These are phyloP conservation scores for Gossypium davidsonii DNA, from an alignment of 441 rosid genomes.

Conservation along the genomic window DNA sequence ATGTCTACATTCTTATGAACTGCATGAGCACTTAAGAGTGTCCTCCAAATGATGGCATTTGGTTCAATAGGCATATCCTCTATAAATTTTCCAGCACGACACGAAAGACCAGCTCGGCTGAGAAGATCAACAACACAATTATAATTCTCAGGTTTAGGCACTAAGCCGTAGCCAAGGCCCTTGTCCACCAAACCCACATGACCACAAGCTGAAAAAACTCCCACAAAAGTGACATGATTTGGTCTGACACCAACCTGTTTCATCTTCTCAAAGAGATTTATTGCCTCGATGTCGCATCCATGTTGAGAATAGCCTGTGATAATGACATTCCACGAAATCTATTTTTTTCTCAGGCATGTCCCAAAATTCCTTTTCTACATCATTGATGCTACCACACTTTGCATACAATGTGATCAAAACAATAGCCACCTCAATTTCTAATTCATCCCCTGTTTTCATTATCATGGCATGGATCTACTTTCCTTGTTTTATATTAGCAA, in stretches of 20 bases:
- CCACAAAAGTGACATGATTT: conserved; percentile 52
- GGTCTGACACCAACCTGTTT: conserved; percentile 34
- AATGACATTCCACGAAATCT: conserved; percentile 65
- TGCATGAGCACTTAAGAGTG: conserved; percentile 58
- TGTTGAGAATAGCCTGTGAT: conserved; percentile 62
- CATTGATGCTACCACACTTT: conserved; percentile 53
- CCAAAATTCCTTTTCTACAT: conserved; percentile 44
- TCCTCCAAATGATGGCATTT: conserved; percentile 60
- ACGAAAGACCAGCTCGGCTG: conserved; percentile 49
- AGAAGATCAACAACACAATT: conserved; percentile 63
- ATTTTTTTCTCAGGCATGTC: conserved; percentile 43
- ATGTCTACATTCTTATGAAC: conserved; percentile 52
- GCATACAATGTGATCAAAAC: conserved; percentile 61
- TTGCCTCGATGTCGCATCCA: conserved; percentile 50
- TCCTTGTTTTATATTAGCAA: conserved; percentile 67
- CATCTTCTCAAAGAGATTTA: conserved; percentile 47
- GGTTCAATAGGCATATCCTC: conserved; percentile 50
- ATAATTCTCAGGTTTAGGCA: conserved; percentile 55
- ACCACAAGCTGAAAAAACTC: conserved; percentile 65
- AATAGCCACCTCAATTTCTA: conserved; percentile 56
- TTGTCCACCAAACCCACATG: conserved; percentile 55
- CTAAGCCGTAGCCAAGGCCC: conserved; percentile 45
- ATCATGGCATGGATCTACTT: conserved; percentile 60
- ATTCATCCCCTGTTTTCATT: conserved; percentile 47
- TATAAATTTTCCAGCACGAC: conserved; percentile 41